Base-by-base conservation (phyloP, 352 stramenopile genomes). In the Phytophthora pisi region DNA sequence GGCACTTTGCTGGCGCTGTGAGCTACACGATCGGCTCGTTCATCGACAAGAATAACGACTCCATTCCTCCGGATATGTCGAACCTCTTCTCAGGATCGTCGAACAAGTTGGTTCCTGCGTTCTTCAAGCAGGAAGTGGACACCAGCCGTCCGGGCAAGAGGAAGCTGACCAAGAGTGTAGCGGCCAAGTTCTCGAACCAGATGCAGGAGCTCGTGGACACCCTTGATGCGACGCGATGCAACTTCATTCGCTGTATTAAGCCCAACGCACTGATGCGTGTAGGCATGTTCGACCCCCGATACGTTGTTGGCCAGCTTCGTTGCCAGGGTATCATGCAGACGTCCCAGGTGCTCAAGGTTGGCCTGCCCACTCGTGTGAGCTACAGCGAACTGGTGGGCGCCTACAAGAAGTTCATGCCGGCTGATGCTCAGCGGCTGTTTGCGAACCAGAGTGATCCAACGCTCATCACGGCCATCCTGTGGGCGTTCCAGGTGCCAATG, bases 11-110 rank as follows among this genome's bases (percentile, higher is more conserved):
- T 31, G 87, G 87, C n/a, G 85, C 72, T 34, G 92, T 98, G 46
- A 86, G 83, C 68, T 98, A 98, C 79, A 93, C 90, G 57, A 85
- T 96, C 53, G 90, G 90, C 46, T 78, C 80, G 20, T 97, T 97
- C 64, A 95, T 97, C 34, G 87, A 97, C 80, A 97, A 97, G 73
- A 97, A 96, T 85, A 95, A 95, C 68, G 91, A 97, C 66, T 91
- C 81, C 20, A 93, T 97, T 62, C 89, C 89, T 40, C 66, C 75
- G 40, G 91, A 96, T 61, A 91, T 97, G 85, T 65, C 77, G 24
- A 84, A 89, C n/a, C 71, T 97, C 2, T 97, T 97, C 55, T 56
- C 86, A 26, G 70, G 77, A 13, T 95, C 88, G 49, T 74, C 61
- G 15, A 95, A 93, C 68, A 72, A 70, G 11, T 64, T 96, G 45